Evolutionary conservation across 345 rosid species (phyloP).

Genomic region (Excoecaria agallocha): DNA sequence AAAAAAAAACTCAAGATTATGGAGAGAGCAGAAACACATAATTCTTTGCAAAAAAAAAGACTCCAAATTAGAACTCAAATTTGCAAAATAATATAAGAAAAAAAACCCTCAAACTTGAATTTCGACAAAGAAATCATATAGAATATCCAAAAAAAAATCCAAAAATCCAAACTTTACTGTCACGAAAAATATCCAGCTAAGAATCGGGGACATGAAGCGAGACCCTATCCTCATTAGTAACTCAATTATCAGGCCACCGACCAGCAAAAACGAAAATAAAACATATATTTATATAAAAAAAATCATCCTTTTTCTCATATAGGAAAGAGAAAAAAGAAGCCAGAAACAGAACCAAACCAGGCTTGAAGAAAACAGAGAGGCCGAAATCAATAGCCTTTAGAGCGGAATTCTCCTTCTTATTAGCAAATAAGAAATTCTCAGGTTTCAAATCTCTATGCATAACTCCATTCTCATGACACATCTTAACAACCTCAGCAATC

Average conservation of each 20-base stretch:
- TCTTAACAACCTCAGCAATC: conserved; percentile 80
- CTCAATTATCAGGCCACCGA: background rate
- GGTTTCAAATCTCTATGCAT: conserved; percentile 96
- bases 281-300: too few relatives aligned
- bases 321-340: background rate
- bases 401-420: conserved; percentile 78
- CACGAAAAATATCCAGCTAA: background rate
- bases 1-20: background rate
- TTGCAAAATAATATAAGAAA: conserved; percentile 13
- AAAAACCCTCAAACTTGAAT: background rate
- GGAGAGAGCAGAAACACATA: background rate
- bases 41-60: background rate
- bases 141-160: background rate
- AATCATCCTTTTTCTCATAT: background rate
- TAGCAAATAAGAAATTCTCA: conserved; percentile 87
- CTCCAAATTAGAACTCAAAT: background rate
- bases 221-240: background rate
- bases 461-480: conserved; percentile 91
- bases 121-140: background rate
- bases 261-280: background rate
- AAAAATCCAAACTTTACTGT: background rate
- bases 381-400: conserved; percentile 94
- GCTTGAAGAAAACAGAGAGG: conserved; percentile 79
- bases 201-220: background rate
- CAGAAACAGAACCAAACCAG: conserved; percentile 46